Percentiles rank a stretch among this genome's conserved stretches.
Evolutionary conservation across 2,329 filamentous ascomycete genomes (phyloP).

Genomic region (Knoxdaviesia proteae): DNA sequence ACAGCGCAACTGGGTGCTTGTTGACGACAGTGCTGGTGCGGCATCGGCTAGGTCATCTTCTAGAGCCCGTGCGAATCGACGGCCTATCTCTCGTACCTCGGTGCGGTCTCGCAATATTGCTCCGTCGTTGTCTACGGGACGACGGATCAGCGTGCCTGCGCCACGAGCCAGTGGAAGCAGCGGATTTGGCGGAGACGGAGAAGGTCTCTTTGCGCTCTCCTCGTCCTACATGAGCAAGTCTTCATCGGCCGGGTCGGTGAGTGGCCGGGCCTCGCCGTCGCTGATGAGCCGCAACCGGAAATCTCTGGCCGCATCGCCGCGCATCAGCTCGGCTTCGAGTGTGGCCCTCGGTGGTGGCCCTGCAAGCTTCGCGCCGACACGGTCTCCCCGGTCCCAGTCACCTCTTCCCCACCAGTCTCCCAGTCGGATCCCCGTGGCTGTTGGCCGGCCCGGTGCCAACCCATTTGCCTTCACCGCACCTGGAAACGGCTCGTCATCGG

Average conservation of each 20-base stretch:
- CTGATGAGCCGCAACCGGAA: background rate
- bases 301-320: no score
- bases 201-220: no score
- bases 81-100: background rate
- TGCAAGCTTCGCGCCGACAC: slow-evolving; percentile 10
- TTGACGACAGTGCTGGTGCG: slow-evolving; percentile 18
- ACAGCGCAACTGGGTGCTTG: slow-evolving; percentile 51
- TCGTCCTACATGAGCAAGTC: slow-evolving; percentile 2
- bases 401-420: slow-evolving; percentile 7
- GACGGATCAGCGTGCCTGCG: slow-evolving; percentile 19
- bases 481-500: background rate
- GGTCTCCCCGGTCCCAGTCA: slow-evolving; percentile 4
- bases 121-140: slow-evolving; percentile 7
- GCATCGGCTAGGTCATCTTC: no score
- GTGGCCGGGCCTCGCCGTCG: slow-evolving; percentile 5
- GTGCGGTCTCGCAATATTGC: slow-evolving; percentile 2
- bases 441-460: slow-evolving; percentile 3
- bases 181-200: no score
- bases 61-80: background rate
- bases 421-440: slow-evolving; percentile 22
- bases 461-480: slow-evolving; percentile 1
- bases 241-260: slow-evolving; percentile 1
- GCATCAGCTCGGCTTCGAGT: no score
- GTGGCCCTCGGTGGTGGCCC: background rate
- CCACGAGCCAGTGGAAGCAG: slow-evolving; percentile 11